Base-by-base conservation (phyloP, 2,329 filamentous ascomycete genomes). In the Sporothrix phasma region DNA sequence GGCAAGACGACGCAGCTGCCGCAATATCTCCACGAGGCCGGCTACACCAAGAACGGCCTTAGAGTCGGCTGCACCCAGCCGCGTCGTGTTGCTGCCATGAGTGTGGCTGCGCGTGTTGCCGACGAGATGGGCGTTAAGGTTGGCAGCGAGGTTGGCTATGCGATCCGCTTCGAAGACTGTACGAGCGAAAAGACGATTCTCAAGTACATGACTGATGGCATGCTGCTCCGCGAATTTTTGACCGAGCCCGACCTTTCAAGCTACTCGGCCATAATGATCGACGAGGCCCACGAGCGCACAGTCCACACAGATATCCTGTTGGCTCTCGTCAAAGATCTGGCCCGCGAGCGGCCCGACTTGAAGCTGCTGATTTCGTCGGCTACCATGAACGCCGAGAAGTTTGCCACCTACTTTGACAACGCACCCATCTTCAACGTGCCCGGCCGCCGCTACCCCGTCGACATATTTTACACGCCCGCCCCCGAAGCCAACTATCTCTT, bases 141-240 rank as follows among this genome's bases (percentile, higher is more conserved):
- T 11, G 94, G 94, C 0, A 89, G 90, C 67, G 91, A 97, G 72
- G 93, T 97, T 29, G 94, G 94, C 17, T 99, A 97, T 73, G 88
- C 88, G 0, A 96, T 99, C 69, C 89, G 94, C 66, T 99, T 97
- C 70, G 94, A 99, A 73, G 90, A 97, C 74, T 87, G 87, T 67
- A 96, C 92, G 0, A 90, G 86, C 72, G 91, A 96, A 71, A 95
- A 96, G 76, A 97, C 94, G 0, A 80, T 93, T 7, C 77, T 99
- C 63, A 95, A 96, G 75, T 97, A 96, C 76, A 93, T 96, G 89
- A 99, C 94, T 0, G 94, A 99, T 71, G 94, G 94, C 73, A 96
- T 97, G 88, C 79, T 97, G 45, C 79, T 97, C 34, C 83, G 92
- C 72, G 91, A 96, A 73, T 89, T 97, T 68, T 84, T 97, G 77